Evolutionary conservation across 768 basidiomycete species (phyloP), one percentile per base, ranked within the genome.

Genomic region (Glaciozyma antarctica): DNA sequence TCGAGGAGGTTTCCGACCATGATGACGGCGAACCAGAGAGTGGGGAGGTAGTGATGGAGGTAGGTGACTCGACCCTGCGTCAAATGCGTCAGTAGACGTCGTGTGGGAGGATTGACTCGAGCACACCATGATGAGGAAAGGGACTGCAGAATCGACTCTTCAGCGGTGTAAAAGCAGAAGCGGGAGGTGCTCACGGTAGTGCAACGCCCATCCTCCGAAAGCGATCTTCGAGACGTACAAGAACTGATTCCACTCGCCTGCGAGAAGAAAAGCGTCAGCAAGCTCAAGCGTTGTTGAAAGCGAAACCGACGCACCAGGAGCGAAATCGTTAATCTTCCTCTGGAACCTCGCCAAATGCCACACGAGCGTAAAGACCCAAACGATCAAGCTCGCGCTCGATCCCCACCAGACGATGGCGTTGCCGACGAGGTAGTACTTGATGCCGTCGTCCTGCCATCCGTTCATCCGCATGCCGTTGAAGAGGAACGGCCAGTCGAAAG

Each of bases 391-490:
- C 61, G 81, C 64, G 0, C 85, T 81, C 17, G 86, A 81, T 32
- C 83, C 85, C 92, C 91, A 95, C 86, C 91, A 94, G 54, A 94
- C 84, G 65, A 94, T 70, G 0, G 94, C 92, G n/a, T 87, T 90
- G 4, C 92, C 92, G 64, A 73, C 51, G 21, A 99, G 81, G 76
- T 97, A 99, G 75, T 89, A 99, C 78, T 99, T 99, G 70, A 83
- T 79, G 75, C 90, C 88, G 12, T 74, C 69, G 66, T 92, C 87
- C 4, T 86, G 88, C 94, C 94, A 98, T 0, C 92, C 94, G 72
- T 93, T 95, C 94, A 99, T 99, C 24, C 94, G 83, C 74, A 99
- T 77, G 28, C 94, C 94, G 21, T 93, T 81, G 54, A 84, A 84
- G 48, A 97, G 80, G 79, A 88, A 85, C 0, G 94, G 94, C 94